Conservation (phyloP, 805 yeast species). For the Saitoella complicata region DNA sequence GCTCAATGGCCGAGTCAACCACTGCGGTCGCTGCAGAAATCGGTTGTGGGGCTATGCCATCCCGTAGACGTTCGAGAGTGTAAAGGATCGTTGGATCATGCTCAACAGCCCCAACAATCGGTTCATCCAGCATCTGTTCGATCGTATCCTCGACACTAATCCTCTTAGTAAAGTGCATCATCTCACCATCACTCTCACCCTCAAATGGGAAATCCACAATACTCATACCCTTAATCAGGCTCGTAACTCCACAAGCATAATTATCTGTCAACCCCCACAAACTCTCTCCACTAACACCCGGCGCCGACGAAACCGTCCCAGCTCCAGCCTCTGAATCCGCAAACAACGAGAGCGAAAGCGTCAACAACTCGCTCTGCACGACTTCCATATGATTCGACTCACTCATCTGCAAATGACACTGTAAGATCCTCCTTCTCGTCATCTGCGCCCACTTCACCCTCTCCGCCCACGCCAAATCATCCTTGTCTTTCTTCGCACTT, state of each 20-base stretch:
- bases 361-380: constrained; percentile 26
- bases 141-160: constrained; percentile 8
- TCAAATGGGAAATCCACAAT: constrained; percentile 20
- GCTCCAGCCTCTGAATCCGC: constrained; percentile 20
- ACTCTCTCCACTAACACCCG: constrained; percentile 11
- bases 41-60: constrained; percentile 1
- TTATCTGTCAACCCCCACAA: constrained; percentile 27
- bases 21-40: constrained; percentile 30
- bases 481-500: constrained; percentile 18
- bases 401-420: constrained; percentile 26
- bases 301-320: too few relatives aligned
- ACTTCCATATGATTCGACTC: constrained; percentile 17
- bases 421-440: constrained; percentile 30
- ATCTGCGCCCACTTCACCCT: constrained; percentile 3
- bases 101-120: constrained; percentile 16
- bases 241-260: constrained; percentile 28
- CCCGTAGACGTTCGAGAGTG: too few relatives aligned
- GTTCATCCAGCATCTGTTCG: constrained; percentile 13
- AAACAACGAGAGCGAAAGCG: constrained; percentile 19
- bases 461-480: constrained; percentile 13
- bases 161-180: constrained; percentile 16
- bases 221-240: constrained; percentile 21
- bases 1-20: constrained; percentile 63
- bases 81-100: constrained; percentile 9
- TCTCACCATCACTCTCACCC: constrained; percentile 8